Percentiles rank a stretch among this genome's conserved stretches.
Evolutionary conservation across 1,139 yeast species (phyloP).

Genomic region (Scheffersomyces illinoinensis): DNA sequence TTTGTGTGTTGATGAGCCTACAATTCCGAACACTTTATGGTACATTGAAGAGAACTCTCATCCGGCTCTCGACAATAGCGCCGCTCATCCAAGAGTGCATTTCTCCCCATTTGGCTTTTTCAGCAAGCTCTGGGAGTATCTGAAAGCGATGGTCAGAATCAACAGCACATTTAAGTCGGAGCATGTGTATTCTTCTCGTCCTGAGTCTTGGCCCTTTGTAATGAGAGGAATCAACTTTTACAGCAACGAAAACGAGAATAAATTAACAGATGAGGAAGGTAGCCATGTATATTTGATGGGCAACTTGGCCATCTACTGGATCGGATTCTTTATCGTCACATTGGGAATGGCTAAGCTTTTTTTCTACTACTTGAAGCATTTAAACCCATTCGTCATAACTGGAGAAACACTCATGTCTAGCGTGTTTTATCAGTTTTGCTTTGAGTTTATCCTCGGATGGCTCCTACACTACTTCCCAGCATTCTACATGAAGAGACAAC

Average conservation of each 20-base stretch:
- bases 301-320: constrained; percentile 33
- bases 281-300: constrained; percentile 39
- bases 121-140: constrained; percentile 35
- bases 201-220: constrained; percentile 42
- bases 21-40: constrained; percentile 61
- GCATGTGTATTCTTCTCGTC: constrained; percentile 33
- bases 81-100: constrained; percentile 28
- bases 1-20: constrained; percentile 68
- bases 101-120: constrained; percentile 20
- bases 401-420: constrained; percentile 13
- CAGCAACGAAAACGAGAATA: constrained; percentile 18
- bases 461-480: constrained; percentile 37
- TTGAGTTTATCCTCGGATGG: constrained; percentile 37
- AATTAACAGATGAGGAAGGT: constrained; percentile 22
- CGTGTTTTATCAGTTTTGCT: constrained; percentile 22
- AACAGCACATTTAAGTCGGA: constrained; percentile 26
- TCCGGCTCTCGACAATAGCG: constrained; percentile 40
- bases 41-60: constrained; percentile 57
- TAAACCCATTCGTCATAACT: constrained; percentile 34
- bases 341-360: constrained; percentile 20
- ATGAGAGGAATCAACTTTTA: constrained; percentile 34
- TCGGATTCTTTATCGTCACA: constrained; percentile 23
- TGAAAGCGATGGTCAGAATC: constrained; percentile 32
- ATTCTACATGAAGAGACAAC: constrained; percentile 31
- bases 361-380: constrained; percentile 20